A percentile compares a stretch with the other conserved stretches of the same genome.
Evolutionary conservation across 495 filamentous ascomycete species (phyloP).

Genomic region (Coniosporium apollinis): DNA sequence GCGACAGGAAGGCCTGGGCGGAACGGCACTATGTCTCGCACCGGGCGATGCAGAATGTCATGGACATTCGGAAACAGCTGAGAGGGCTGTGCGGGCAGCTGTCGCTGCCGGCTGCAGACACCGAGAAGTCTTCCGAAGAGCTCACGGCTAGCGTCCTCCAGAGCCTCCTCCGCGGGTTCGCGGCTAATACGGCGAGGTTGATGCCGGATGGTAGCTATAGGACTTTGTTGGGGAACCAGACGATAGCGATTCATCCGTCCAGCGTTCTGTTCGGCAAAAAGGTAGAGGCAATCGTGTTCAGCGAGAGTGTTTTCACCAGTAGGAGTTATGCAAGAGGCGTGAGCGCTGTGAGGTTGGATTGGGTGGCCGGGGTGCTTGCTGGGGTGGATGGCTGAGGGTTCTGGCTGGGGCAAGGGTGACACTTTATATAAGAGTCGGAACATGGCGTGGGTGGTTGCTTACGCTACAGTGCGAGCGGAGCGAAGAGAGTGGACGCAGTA

Average conservation of each 20-base stretch:
- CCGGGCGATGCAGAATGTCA: slow-evolving; percentile 65
- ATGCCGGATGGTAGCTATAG: slow-evolving; percentile 73
- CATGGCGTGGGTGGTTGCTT: no score
- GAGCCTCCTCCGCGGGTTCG: slow-evolving; percentile 69
- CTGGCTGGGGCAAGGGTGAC: no score
- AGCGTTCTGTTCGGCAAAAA: slow-evolving; percentile 77
- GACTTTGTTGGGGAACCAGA: slow-evolving; percentile 68
- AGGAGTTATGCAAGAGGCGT: slow-evolving; percentile 83
- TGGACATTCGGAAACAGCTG: slow-evolving; percentile 81
- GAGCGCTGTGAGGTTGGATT: slow-evolving; percentile 70
- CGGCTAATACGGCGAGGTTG: slow-evolving; percentile 64
- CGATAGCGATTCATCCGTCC: slow-evolving; percentile 75
- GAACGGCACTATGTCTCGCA: slow-evolving; percentile 59
- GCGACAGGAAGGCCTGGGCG: slow-evolving; percentile 63
- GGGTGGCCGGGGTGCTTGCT: slow-evolving; percentile 58
- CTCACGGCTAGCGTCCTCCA: slow-evolving; percentile 45
- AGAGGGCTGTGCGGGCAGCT: slow-evolving; percentile 40
- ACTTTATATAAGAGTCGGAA: no score
- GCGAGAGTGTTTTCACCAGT: slow-evolving; percentile 89
- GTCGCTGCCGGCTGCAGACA: slow-evolving; percentile 20
- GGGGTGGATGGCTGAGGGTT: no score
- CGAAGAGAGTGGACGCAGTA: no score
- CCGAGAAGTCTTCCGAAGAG: slow-evolving; percentile 29
- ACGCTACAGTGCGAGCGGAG: no score
- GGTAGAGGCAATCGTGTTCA: slow-evolving; percentile 86